phyloP scores from a whole-genome alignment of 2,329 filamentous ascomycete genomes.

The Scytalidium sp. region DNA sequence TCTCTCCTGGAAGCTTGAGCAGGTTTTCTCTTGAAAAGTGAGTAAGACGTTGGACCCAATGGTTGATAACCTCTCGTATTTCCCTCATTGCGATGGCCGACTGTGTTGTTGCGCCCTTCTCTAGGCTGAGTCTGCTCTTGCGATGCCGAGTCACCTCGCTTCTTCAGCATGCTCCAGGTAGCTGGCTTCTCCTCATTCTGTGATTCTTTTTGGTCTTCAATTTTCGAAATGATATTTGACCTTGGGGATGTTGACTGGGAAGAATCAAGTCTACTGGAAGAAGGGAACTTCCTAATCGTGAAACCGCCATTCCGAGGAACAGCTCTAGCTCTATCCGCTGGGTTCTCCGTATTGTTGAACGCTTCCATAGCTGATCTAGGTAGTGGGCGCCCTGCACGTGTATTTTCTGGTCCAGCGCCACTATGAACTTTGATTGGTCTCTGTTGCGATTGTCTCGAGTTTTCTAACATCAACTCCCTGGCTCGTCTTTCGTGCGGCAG shows the following conservation, averaged over 20 bases:
- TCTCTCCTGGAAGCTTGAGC: neutral
- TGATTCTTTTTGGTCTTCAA: neutral
- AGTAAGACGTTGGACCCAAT: neutral
- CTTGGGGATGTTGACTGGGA: neutral
- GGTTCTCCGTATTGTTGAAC: neutral
- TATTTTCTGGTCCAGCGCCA: conserved; percentile 22
- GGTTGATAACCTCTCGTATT: neutral
- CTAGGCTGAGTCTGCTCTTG: neutral
- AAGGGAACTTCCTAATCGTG: neutral
- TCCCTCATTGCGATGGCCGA: neutral
- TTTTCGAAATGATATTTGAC: neutral
- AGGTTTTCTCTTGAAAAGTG: neutral
- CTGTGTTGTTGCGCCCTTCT: neutral
- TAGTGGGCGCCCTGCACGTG: conserved; percentile 18
- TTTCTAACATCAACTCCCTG: conserved; percentile 3
- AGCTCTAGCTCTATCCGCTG: neutral
- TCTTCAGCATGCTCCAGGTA: neutral
- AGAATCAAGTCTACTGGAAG: neutral
- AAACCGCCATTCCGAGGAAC: neutral
- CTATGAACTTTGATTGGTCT: conserved; percentile 12
- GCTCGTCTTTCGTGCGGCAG: conserved; percentile 22
- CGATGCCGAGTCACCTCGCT: neutral
- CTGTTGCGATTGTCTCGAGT: conserved; percentile 7
- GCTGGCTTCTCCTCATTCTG: neutral
- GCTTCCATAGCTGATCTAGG: neutral